These are phyloP conservation scores for Naegleria fowleri DNA, from an alignment of 208 protist species.

Conservation along the genomic window DNA sequence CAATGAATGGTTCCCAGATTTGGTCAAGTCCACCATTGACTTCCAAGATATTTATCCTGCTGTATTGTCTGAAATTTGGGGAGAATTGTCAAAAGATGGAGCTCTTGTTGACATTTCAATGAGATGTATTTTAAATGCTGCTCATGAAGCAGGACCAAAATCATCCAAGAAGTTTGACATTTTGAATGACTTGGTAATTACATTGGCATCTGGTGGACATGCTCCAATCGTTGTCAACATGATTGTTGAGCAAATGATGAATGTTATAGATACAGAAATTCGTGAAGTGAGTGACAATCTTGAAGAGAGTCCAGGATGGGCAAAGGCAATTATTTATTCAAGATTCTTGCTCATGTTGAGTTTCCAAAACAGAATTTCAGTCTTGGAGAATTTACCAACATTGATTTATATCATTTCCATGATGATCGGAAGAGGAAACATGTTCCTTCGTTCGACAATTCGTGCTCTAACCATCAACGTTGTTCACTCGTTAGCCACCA, in stretches of 20 bases:
- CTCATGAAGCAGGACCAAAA: not conserved
- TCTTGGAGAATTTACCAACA: not conserved
- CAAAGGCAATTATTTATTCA: not conserved
- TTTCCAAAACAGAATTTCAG: constrained; percentile 3
- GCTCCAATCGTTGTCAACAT: not conserved
- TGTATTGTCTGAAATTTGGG: constrained; percentile 20
- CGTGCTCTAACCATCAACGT: not conserved
- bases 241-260: not conserved
- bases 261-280: not conserved
- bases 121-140: not conserved
- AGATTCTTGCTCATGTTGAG: constrained; percentile 12
- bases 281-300: not conserved
- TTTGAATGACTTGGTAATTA: constrained; percentile 21
- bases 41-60: constrained; percentile 15
- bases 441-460: not conserved
- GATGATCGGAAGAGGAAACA: not conserved
- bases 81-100: not conserved
- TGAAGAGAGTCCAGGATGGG: not conserved
- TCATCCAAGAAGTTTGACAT: not conserved
- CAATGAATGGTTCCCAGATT: constrained; percentile 13
- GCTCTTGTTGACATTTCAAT: not conserved
- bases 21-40: not conserved
- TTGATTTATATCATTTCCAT: not conserved
- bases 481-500: constrained; percentile 10
- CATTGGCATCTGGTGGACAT: not conserved